Conservation (phyloP, 352 stramenopile species). For the Saprolegnia diclina region DNA sequence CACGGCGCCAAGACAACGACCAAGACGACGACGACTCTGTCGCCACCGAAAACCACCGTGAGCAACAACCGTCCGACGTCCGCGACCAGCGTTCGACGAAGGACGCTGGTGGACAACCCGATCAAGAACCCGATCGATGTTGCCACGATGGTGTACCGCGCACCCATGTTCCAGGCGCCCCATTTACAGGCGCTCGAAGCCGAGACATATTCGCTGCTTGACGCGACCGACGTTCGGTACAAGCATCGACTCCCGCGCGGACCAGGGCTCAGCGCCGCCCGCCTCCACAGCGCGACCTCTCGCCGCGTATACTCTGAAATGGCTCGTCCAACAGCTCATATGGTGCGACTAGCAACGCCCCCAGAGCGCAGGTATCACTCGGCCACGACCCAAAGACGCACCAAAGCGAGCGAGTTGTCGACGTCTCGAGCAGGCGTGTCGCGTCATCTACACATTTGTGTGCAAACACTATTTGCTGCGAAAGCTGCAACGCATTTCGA, state of each 20-base stretch:
- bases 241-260: neutral
- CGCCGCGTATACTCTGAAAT: too few relatives aligned
- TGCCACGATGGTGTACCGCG: neutral
- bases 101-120: too few relatives aligned
- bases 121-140: neutral
- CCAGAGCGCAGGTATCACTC: neutral
- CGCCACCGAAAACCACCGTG: neutral
- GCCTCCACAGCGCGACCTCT: too few relatives aligned
- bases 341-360: neutral
- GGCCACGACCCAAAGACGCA: neutral
- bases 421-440: neutral
- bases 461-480: neutral
- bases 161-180: neutral
- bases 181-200: neutral
- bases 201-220: neutral
- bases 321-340: neutral
- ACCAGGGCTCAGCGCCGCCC: too few relatives aligned
- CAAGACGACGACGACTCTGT: too few relatives aligned
- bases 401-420: neutral
- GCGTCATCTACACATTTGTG: neutral
- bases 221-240: neutral
- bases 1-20: too few relatives aligned
- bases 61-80: neutral
- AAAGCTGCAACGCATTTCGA: neutral
- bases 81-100: neutral